Evolutionary conservation across 1,284 basidiomycete species (phyloP).

Genomic region (Ceratobasidium sp.): DNA sequence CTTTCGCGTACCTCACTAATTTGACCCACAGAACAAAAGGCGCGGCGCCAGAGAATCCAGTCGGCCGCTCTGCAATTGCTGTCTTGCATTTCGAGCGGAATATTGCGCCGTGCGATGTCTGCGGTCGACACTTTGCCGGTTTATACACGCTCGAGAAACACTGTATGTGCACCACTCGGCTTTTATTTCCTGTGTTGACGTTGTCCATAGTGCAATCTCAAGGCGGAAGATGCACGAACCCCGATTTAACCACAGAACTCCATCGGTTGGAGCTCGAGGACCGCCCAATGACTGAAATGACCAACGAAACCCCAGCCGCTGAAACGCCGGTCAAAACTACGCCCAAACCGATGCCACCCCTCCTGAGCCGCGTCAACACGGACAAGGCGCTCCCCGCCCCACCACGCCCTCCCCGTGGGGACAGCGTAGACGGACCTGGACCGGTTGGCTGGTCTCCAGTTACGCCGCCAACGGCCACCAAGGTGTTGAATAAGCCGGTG

Average conservation of each 20-base stretch:
- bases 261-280: slow-evolving; percentile 33
- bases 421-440: slow-evolving; percentile 35
- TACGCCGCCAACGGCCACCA: slow-evolving; percentile 25
- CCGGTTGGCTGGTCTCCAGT: slow-evolving; percentile 35
- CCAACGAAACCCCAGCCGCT: slow-evolving; percentile 9
- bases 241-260: slow-evolving; percentile 27
- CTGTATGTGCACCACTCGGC: neutral
- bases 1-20: neutral
- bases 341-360: slow-evolving; percentile 34
- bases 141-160: slow-evolving; percentile 31
- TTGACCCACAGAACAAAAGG: slow-evolving; percentile 10
- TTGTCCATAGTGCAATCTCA: slow-evolving; percentile 30
- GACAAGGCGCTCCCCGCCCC: slow-evolving; percentile 39
- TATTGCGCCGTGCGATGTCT: slow-evolving; percentile 36
- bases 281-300: slow-evolving; percentile 36
- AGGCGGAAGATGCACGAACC: slow-evolving; percentile 30
- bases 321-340: slow-evolving; percentile 15
- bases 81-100: slow-evolving; percentile 39
- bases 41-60: slow-evolving; percentile 11
- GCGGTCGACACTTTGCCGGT: slow-evolving; percentile 38
- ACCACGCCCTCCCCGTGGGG: slow-evolving; percentile 34
- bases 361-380: slow-evolving; percentile 19
- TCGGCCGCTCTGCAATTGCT: slow-evolving; percentile 35
- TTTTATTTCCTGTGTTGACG: neutral
- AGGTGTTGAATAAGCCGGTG: slow-evolving; percentile 25